Evolutionary conservation across 169 alveolate species (phyloP), one percentile per base, ranked within the genome.

Genomic region (Eimeria brunetti): DNA sequence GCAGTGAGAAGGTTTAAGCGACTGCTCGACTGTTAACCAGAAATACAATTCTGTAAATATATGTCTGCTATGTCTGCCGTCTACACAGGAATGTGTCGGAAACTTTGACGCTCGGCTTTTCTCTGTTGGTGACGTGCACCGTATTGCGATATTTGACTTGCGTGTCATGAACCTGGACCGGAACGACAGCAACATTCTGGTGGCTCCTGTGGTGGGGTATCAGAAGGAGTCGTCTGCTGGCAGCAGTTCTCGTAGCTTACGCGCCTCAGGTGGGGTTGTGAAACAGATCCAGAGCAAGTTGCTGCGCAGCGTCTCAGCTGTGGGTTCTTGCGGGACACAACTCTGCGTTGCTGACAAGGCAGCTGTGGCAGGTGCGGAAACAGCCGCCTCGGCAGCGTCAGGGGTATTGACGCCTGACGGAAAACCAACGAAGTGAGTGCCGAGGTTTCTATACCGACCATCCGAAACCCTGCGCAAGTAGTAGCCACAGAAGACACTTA

Each of bases 111-210:
- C 98, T 53, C 97, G 98, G 69, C 97, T 99, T 89, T 99, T 99
- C 97, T 94, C 99, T n/a, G 97, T 98, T 30, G 98, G 98, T 69
- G 99, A 99, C 97, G 99, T 99, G 36, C 99, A 99, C 90, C 98
- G 99, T 86, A 99, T 99, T 56, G 99, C 98, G 22, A 98, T 99
- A 80, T 97, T 99, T 64, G 99, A 99, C 96, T 97, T 99, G 38
- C 97, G 99, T 78, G 98, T 99, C n/a, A 97, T 98, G 94, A 99
- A 99, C 95, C 97, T 99, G 85, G 99, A 99, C 96, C 96, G 99
- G 91, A 99, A 99, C 96, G 99, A 99, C 95, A 99, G 99, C 62
- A 99, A 99, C 95, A 99, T 99, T 73, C 97, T 99, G 83, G 99
- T 99, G 69, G 96, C 98, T 33, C 97, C 97, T 56, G 81, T 96